Conservation (phyloP, 768 basidiomycete species). For the Suillus americanus region DNA sequence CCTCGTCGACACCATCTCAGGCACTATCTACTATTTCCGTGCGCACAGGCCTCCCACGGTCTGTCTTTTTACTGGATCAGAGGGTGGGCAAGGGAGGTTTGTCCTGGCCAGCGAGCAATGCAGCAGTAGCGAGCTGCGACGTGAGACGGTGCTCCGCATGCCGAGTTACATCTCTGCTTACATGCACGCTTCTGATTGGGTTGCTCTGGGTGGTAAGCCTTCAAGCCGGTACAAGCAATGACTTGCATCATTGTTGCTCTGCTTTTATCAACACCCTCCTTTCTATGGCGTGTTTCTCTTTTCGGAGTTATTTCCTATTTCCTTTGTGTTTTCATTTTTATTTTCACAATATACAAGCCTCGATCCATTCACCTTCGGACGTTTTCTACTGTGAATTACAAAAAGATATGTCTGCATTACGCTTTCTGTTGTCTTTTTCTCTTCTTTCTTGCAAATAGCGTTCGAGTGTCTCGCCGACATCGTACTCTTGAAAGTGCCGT, state of each 20-base stretch:
- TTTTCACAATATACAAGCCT: neutral
- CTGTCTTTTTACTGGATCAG: constrained; percentile 19
- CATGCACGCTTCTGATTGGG: constrained; percentile 25
- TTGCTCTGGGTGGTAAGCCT: neutral
- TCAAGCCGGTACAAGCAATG: neutral
- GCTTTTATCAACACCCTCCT: neutral
- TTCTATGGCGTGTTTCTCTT: neutral
- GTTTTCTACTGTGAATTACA: too few relatives aligned
- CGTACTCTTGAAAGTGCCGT: too few relatives aligned
- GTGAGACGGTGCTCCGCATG: constrained; percentile 26
- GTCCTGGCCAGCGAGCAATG: constrained; percentile 24
- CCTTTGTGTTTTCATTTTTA: neutral
- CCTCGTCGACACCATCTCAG: constrained; percentile 22
- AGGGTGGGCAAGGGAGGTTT: constrained; percentile 23
- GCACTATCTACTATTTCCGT: constrained; percentile 24
- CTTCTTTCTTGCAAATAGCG: too few relatives aligned
- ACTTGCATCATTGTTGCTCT: neutral
- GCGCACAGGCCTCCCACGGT: constrained; percentile 23
- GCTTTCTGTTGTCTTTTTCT: too few relatives aligned
- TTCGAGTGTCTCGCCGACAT: too few relatives aligned
- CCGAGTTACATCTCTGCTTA: constrained; percentile 16
- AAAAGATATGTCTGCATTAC: too few relatives aligned
- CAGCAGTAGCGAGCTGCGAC: constrained; percentile 18
- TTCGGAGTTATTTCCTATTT: neutral
- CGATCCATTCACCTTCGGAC: too few relatives aligned